These are phyloP conservation scores for Prunus padus DNA, from an alignment of 306 rosid genomes.

Conservation along the genomic window DNA sequence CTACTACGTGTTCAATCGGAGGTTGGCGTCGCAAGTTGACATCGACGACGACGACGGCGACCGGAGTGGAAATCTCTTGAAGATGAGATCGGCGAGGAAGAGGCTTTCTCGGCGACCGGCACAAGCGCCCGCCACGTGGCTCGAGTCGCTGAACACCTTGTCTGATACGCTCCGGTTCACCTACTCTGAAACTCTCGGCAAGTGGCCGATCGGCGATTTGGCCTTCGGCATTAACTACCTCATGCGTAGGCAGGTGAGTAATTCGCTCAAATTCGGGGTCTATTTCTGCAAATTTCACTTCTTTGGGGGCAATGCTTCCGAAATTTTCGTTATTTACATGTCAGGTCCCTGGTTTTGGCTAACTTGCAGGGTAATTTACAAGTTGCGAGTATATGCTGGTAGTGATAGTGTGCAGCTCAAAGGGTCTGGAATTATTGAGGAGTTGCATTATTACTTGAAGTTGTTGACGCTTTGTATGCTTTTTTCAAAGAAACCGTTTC, in stretches of 20 bases:
- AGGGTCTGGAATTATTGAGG: conserved; percentile 70
- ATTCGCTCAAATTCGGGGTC: conserved; percentile 2
- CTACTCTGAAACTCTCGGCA: conserved; percentile 84
- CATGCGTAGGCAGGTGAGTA: conserved; percentile 81
- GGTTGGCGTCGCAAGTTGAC: conserved; percentile 34
- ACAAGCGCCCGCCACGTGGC: conserved; percentile 86
- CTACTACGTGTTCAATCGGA: conserved; percentile 57
- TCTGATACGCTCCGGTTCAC: conserved; percentile 90
- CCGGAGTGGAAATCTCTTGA: conserved; percentile 48
- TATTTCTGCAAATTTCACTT: not conserved
- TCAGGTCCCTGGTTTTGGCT: not conserved
- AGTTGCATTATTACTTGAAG: conserved; percentile 61
- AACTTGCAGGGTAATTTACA: conserved; percentile 69
- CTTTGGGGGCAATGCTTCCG: not conserved
- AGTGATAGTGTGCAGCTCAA: conserved; percentile 60
- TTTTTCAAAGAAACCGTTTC: conserved; percentile 92
- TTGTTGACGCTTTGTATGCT: conserved; percentile 72
- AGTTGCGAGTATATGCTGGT: conserved; percentile 91
- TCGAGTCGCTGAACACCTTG: conserved; percentile 73
- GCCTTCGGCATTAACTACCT: conserved; percentile 94
- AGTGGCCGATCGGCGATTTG: conserved; percentile 98
- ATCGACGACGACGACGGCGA: conserved; percentile 30
- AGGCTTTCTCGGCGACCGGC: conserved; percentile 85
- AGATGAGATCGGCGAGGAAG: conserved; percentile 56
- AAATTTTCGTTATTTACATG: not conserved